Conservation (phyloP, 306 rosid genomes). For the Casuarina cunninghamiana region DNA sequence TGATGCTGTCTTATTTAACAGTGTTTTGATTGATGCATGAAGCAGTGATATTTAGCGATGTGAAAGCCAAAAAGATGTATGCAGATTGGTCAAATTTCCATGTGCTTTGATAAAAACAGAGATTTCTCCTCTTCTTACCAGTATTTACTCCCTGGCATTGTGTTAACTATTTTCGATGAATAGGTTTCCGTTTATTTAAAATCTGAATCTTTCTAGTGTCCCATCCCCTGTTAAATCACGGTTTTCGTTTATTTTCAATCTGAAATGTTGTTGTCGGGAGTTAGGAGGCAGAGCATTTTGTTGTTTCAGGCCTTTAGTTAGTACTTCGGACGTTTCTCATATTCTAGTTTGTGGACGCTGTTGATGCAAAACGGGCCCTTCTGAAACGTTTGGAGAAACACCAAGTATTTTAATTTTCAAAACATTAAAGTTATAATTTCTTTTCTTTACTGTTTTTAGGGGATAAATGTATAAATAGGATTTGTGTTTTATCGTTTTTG, state of each 20-base stretch:
- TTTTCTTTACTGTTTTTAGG: too few relatives aligned
- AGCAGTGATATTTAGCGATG: too few relatives aligned
- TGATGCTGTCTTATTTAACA: neutral
- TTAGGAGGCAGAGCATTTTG: neutral
- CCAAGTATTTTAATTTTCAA: neutral
- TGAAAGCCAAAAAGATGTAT: neutral
- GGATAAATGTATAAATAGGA: too few relatives aligned
- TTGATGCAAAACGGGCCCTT: neutral
- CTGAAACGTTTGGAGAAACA: neutral
- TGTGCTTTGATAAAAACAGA: neutral
- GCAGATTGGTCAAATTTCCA: neutral
- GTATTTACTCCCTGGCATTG: too few relatives aligned
- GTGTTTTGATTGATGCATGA: too few relatives aligned
- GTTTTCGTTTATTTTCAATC: neutral
- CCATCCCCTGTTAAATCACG: constrained; percentile 1
- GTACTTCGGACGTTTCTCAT: constrained; percentile 5
- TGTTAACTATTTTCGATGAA: too few relatives aligned
- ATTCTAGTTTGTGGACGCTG: neutral
- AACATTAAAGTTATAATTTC: too few relatives aligned
- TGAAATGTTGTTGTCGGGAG: constrained; percentile 4
- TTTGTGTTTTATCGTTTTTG: too few relatives aligned
- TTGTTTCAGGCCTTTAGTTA: neutral
- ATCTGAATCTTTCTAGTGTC: neutral
- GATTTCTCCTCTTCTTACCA: neutral
- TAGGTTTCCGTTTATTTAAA: neutral